Evolutionary conservation across 495 filamentous ascomycete genomes (phyloP), one percentile per base, ranked within the genome.

Genomic region (Chlorociboria aeruginascens): DNA sequence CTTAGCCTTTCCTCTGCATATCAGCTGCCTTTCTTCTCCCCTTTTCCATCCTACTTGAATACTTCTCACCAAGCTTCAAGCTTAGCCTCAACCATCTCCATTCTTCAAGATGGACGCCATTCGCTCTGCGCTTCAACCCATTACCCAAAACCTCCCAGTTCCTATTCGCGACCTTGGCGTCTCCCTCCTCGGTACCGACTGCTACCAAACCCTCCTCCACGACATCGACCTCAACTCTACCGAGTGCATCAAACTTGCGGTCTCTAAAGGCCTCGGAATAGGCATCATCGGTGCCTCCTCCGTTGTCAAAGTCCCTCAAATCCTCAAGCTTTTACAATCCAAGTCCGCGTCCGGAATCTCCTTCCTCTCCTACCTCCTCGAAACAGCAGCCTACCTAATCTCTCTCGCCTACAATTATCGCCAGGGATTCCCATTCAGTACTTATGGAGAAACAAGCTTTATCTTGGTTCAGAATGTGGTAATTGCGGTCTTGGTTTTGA

Each of bases 241-340:
- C 30, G 76, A 72, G 43, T 98, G 92, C 71, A 69, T 92, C 45
- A 85, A 88, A 53, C 81, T 95, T 28, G 85, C 78, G 43, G 78
- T 96, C 56, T 93, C 86, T 56, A 97, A 97, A 68, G 85, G 72
- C 10, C 82, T 98, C 40, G 92, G 92, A 36, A 79, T 95, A 49
- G 90, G 79, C 62, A 98, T 97, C 66, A 83, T 98, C 57, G 81
- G 75, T 50, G 83, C 87, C 32, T 87, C 83, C 47, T 76, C 86
- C 30, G 77, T 96, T 55, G 86, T 98, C 68, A 98, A 98, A 70
- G 76, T 98, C 40, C 90, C 92, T 0, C 92, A 96, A 66, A 89
- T 97, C 64, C 61, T 95, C 63, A 95, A 95, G 70, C 79, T 96
- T 42, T 65, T 93, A 56, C 64, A 69, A 53, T 89, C 89, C 32